Evolutionary conservation across 2,329 filamentous ascomycete genomes (phyloP).

Genomic region (Xylariaceae sp.): DNA sequence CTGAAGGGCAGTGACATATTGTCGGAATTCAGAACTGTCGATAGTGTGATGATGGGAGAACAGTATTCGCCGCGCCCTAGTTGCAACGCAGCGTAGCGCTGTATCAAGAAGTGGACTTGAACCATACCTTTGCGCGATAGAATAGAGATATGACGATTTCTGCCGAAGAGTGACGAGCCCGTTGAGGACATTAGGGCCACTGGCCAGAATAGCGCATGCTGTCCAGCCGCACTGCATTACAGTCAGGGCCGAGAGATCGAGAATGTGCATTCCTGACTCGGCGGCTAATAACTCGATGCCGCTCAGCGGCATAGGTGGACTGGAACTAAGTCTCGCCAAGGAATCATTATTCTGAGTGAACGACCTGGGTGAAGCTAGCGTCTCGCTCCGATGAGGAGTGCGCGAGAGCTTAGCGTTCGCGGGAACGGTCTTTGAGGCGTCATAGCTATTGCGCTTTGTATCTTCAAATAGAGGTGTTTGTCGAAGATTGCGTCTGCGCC

Average conservation of each 20-base stretch:
- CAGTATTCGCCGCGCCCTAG: slow-evolving; percentile 11
- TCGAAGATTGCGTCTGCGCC: background rate
- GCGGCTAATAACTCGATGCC: slow-evolving; percentile 13
- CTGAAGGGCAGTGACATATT: background rate
- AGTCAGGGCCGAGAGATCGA: slow-evolving; percentile 16
- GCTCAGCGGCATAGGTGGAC: slow-evolving; percentile 9
- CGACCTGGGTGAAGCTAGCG: too few relatives aligned
- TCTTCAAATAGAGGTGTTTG: background rate
- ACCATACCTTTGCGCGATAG: slow-evolving; percentile 12
- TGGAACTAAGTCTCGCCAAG: background rate
- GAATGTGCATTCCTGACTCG: slow-evolving; percentile 14
- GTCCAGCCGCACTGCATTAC: slow-evolving; percentile 13
- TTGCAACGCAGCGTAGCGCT: slow-evolving; percentile 16
- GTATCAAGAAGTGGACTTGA: slow-evolving; percentile 12
- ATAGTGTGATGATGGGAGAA: slow-evolving; percentile 1
- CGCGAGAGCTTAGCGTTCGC: background rate
- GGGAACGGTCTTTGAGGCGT: background rate
- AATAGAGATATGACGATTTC: slow-evolving; percentile 11
- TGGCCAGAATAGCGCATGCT: slow-evolving; percentile 9
- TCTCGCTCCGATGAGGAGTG: background rate
- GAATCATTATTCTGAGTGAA: too few relatives aligned
- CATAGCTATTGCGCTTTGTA: background rate
- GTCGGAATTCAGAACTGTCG: background rate
- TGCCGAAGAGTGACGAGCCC: slow-evolving; percentile 11
- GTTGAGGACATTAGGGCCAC: slow-evolving; percentile 3